Evolutionary conservation across 202 grass and related monocot genomes (phyloP).

Genomic region (Digitaria exilis): DNA sequence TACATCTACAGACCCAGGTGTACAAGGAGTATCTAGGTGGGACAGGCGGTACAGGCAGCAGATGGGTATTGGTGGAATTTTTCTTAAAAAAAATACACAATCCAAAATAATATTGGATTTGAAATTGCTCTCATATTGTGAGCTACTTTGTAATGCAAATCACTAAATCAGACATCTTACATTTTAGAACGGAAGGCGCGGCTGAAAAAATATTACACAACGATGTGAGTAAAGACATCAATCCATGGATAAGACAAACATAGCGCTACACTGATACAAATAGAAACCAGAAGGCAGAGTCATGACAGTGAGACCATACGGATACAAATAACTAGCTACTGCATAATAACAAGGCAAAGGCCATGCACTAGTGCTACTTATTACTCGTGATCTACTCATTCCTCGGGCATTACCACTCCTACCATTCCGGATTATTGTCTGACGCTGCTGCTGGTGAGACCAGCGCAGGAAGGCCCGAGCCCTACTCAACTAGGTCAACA

Average conservation of each 20-base stretch:
- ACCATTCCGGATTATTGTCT: conserved; percentile 42
- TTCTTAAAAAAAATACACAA: no score
- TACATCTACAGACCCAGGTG: no score
- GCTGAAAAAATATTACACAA: background rate
- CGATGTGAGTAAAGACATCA: background rate
- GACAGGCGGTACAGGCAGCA: no score
- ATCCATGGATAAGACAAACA: conserved; percentile 18
- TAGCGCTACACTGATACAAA: conserved; percentile 9
- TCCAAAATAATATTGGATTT: no score
- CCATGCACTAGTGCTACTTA: conserved; percentile 31
- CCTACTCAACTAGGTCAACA: conserved; percentile 48
- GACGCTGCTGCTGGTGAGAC: background rate
- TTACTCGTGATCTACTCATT: conserved; percentile 34
- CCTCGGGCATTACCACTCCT: conserved; percentile 20
- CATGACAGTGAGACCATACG: background rate
- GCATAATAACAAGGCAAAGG: conserved; percentile 24
- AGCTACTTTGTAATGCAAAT: background rate
- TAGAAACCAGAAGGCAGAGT: conserved; percentile 20
- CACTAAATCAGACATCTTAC: background rate
- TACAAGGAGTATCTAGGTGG: no score
- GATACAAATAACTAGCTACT: conserved; percentile 16
- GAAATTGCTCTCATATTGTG: no score
- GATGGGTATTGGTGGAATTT: no score
- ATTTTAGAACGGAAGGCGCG: background rate
- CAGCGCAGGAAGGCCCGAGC: conserved; percentile 30